phyloP scores from a whole-genome alignment of 2,329 filamentous ascomycete genomes.

The Clarireedia paspali region DNA sequence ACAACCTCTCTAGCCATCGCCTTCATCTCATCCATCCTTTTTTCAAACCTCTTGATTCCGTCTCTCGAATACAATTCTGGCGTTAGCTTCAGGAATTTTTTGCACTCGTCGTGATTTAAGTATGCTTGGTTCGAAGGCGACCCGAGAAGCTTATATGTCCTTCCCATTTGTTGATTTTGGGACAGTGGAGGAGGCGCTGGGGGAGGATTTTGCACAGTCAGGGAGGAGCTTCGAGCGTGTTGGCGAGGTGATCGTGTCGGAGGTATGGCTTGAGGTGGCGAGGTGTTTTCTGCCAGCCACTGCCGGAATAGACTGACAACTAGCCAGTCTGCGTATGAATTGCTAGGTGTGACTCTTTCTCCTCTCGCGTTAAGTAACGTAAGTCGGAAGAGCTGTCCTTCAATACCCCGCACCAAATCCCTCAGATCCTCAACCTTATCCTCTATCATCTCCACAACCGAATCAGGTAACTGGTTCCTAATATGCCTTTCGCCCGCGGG shows the following conservation, averaged over 20 bases:
- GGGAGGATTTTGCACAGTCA: constrained; percentile 3
- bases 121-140: constrained; percentile 52
- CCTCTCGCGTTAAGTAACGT: constrained; percentile 67
- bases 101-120: constrained; percentile 79
- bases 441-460: constrained; percentile 82
- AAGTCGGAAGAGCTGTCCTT: constrained; percentile 74
- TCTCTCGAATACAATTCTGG: constrained; percentile 80
- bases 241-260: constrained; percentile 25
- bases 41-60: constrained; percentile 78
- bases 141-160: constrained; percentile 72
- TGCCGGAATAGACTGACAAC: constrained; percentile 81
- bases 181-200: not conserved
- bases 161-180: constrained; percentile 42
- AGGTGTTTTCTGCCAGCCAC: constrained; percentile 87
- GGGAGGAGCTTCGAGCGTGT: constrained; percentile 39
- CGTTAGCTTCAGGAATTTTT: constrained; percentile 77
- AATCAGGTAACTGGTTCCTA: constrained; percentile 59
- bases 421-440: constrained; percentile 92
- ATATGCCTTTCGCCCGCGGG: constrained; percentile 72
- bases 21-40: constrained; percentile 83
- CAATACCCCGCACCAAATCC: constrained; percentile 71
- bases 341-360: constrained; percentile 73
- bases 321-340: constrained; percentile 83
- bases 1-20: constrained; percentile 74
- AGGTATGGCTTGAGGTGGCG: constrained; percentile 45